phyloP scores from a whole-genome alignment of 2,329 filamentous ascomycete species.

The Sphaerulina vaccinii region DNA sequence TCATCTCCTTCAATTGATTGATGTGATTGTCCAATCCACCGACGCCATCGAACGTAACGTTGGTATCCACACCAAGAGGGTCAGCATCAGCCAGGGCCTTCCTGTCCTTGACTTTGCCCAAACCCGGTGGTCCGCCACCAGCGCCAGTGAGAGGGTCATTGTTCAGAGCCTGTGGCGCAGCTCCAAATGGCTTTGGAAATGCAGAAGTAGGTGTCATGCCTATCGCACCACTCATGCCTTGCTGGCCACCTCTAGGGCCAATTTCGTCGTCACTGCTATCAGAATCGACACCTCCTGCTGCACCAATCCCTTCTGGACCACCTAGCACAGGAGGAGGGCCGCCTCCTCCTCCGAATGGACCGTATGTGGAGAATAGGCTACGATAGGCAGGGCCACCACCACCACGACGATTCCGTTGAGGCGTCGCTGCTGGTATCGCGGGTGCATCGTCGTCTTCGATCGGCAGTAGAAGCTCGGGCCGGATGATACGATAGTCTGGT shows the following conservation, averaged over 20 bases:
- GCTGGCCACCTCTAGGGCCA: conserved; percentile 56
- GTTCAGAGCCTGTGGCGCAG: conserved; percentile 54
- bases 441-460: conserved; percentile 74
- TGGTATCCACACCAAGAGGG: conserved; percentile 87
- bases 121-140: conserved; percentile 66
- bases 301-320: conserved; percentile 71
- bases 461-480: conserved; percentile 67
- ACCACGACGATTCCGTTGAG: conserved; percentile 62
- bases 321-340: conserved; percentile 69
- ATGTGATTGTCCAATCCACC: conserved; percentile 92
- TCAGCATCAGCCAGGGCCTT: conserved; percentile 92
- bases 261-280: conserved; percentile 93
- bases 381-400: conserved; percentile 63
- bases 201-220: conserved; percentile 61
- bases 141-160: conserved; percentile 56
- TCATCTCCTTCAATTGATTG: conserved; percentile 98
- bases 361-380: conserved; percentile 82
- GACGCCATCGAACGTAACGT: conserved; percentile 90
- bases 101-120: conserved; percentile 90
- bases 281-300: conserved; percentile 78
- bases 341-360: conserved; percentile 85
- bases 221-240: conserved; percentile 59
- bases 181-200: conserved; percentile 49
- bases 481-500: conserved; percentile 83
- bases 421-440: conserved; percentile 58